Conservation (phyloP, 306 rosid species). For the Elaeagnus macrophylla region DNA sequence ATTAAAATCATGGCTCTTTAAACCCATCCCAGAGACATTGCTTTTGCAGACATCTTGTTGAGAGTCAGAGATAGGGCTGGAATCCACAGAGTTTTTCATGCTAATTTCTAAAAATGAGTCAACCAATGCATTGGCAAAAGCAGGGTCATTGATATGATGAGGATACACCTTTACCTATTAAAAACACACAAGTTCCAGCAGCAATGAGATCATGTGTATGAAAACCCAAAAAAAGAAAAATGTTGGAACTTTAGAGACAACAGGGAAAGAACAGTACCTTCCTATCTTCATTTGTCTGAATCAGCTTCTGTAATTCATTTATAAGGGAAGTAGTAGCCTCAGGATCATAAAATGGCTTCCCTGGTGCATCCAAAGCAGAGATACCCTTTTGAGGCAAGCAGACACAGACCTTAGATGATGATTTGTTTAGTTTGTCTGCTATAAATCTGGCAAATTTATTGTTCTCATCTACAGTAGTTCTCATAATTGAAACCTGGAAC, state of each 20-base stretch:
- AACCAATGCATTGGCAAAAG: constrained; percentile 68
- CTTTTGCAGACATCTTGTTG: constrained; percentile 24
- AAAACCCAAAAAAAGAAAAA: constrained; percentile 10
- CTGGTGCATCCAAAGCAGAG: constrained; percentile 85
- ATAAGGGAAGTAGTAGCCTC: constrained; percentile 58
- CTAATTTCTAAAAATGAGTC: constrained; percentile 68
- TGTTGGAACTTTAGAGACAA: neutral
- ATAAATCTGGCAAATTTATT: constrained; percentile 65
- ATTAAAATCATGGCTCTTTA: constrained; percentile 21
- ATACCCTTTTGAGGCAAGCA: constrained; percentile 85
- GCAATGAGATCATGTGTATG: constrained; percentile 2
- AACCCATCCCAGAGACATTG: constrained; percentile 23
- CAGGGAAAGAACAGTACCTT: constrained; percentile 38
- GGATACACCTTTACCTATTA: constrained; percentile 66
- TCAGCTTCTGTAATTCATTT: constrained; percentile 52
- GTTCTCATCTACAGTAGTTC: constrained; percentile 76
- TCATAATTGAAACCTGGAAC: constrained; percentile 71
- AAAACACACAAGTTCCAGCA: constrained; percentile 7
- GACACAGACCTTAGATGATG: constrained; percentile 54
- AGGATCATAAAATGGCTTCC: constrained; percentile 68
- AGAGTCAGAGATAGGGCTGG: constrained; percentile 23
- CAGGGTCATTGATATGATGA: constrained; percentile 74
- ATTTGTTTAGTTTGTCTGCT: constrained; percentile 62
- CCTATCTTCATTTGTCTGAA: constrained; percentile 45
- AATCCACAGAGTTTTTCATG: constrained; percentile 24